Conservation (phyloP, 2,329 filamentous ascomycete species). For the Didymella exigua region DNA sequence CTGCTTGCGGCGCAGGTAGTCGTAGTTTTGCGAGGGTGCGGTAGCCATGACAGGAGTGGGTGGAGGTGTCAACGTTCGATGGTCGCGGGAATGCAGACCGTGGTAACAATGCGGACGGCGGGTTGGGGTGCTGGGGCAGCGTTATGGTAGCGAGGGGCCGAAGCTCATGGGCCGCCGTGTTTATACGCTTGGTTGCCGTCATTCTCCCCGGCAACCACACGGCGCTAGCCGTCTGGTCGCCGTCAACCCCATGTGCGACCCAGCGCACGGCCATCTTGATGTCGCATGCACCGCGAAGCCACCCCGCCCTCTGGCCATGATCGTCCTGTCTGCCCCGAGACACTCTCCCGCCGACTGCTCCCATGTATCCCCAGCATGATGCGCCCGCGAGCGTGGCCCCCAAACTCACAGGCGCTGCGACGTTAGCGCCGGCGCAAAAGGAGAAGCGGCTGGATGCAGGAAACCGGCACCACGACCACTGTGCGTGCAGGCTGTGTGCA, state of each 20-base stretch:
- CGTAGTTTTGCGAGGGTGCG: constrained; percentile 54
- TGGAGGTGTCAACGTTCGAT: constrained; percentile 1
- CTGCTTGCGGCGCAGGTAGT: constrained; percentile 64
- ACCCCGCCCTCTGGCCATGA: constrained; percentile 14
- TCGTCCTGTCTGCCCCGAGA: constrained; percentile 12
- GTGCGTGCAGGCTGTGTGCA: constrained; percentile 38
- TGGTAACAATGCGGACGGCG: constrained; percentile 40
- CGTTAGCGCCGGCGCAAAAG: constrained; percentile 10
- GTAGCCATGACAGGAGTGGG: constrained; percentile 20
- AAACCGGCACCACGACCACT: constrained; percentile 73
- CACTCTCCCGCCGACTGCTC: constrained; percentile 16
- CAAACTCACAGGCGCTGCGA: background rate
- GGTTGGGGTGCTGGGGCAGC: constrained; percentile 18
- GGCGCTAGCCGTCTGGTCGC: constrained; percentile 5
- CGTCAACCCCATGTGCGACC: background rate
- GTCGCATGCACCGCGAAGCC: background rate
- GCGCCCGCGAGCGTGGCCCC: constrained; percentile 13
- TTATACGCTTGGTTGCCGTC: constrained; percentile 20
- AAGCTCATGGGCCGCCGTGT: constrained; percentile 24
- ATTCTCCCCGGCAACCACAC: constrained; percentile 19
- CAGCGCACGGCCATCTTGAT: background rate
- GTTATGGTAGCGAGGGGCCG: constrained; percentile 22
- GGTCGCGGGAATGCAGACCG: constrained; percentile 7
- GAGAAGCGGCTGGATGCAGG: constrained; percentile 67
- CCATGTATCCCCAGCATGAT: constrained; percentile 37